These are phyloP conservation scores for Calophaca sinica DNA, from an alignment of 306 rosid genomes.

Conservation along the genomic window DNA sequence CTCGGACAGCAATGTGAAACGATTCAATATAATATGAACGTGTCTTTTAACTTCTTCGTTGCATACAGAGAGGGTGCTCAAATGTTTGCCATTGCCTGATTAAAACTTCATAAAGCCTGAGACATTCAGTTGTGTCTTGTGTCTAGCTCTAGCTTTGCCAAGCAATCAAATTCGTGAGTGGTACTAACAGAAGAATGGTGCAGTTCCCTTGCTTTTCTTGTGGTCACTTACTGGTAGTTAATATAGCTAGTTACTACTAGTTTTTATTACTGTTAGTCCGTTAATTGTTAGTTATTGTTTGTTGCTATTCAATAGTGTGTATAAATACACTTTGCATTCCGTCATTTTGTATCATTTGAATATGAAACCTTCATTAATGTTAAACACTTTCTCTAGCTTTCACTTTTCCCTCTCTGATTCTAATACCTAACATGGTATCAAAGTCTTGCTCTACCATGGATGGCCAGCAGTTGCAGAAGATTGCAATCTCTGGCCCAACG, in stretches of 20 bases:
- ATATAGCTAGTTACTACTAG: not conserved
- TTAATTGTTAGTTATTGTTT: not conserved
- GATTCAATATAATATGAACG: too few relatives aligned
- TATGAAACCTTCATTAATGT: not conserved
- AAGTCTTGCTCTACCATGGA: not conserved
- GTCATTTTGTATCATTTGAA: not conserved
- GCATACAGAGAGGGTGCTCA: constrained; percentile 20
- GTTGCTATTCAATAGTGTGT: not conserved
- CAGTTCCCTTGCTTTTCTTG: not conserved
- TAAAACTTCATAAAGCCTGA: constrained; percentile 23
- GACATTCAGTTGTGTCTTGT: constrained; percentile 24
- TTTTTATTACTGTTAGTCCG: not conserved
- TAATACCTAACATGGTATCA: not conserved
- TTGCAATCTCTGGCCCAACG: not conserved
- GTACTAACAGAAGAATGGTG: constrained; percentile 1
- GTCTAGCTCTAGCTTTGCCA: constrained; percentile 18
- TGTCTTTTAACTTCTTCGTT: constrained; percentile 1
- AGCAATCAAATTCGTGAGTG: constrained; percentile 37
- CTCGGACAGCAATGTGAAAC: constrained; percentile 11
- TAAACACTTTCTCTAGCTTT: not conserved
- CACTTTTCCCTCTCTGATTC: not conserved
- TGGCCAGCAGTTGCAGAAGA: not conserved
- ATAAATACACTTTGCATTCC: not conserved
- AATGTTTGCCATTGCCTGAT: not conserved
- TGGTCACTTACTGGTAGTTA: too few relatives aligned